Conservation (phyloP, 2,329 filamentous ascomycete genomes). For the Cercospora canescens region DNA sequence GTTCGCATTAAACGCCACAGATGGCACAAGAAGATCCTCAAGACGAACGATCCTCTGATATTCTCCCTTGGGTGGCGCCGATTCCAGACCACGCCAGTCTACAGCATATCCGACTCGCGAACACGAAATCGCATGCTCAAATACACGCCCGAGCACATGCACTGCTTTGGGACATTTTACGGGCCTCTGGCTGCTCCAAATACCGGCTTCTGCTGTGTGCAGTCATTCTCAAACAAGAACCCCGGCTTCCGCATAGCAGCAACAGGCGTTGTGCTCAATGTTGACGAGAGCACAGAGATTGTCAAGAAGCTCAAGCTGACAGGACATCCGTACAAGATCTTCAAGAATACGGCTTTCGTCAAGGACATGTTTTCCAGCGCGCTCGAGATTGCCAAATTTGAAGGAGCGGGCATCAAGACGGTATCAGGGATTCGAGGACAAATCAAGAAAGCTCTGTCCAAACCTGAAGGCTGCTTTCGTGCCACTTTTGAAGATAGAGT, state of each 20-base stretch:
- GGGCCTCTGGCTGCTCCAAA: conserved; percentile 93
- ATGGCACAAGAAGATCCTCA: conserved; percentile 99
- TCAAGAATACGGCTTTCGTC: conserved; percentile 98
- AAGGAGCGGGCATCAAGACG: conserved; percentile 92
- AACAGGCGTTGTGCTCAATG: conserved; percentile 87
- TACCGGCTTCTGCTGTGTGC: conserved; percentile 91
- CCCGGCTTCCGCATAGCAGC: conserved; percentile 93
- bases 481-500: conserved; percentile 99
- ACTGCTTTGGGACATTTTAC: conserved; percentile 95
- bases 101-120: conserved; percentile 91
- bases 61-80: conserved; percentile 95
- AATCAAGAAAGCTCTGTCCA: conserved; percentile 91
- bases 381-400: conserved; percentile 96
- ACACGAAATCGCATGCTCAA: conserved; percentile 97
- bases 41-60: conserved; percentile 96
- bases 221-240: conserved; percentile 80
- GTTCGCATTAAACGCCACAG: conserved; percentile 94
- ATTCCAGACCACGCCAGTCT: conserved; percentile 90
- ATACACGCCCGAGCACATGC: conserved; percentile 99
- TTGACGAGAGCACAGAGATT: conserved; percentile 94
- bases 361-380: conserved; percentile 96
- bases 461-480: conserved; percentile 93
- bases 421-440: conserved; percentile 94
- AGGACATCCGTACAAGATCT: conserved; percentile 92
- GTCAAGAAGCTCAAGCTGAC: conserved; percentile 99